Evolutionary conservation across 495 filamentous ascomycete genomes (phyloP).

Genomic region (Entonaema liquescens): DNA sequence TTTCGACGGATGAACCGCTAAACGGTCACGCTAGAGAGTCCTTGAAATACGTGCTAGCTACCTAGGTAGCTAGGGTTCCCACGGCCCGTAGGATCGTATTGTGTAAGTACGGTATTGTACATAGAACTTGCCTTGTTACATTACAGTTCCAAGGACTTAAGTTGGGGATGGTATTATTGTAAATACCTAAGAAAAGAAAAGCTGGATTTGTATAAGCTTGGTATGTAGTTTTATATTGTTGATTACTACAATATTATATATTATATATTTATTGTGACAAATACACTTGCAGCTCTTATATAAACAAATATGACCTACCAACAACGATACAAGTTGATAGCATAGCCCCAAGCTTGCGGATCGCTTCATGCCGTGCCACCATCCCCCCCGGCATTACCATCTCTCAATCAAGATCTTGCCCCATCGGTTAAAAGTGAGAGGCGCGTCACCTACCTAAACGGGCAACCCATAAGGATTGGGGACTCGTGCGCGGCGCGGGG

Average conservation of each 20-base stretch:
- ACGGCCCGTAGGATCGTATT: background rate
- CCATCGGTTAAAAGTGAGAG: constrained; percentile 34
- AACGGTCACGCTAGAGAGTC: constrained; percentile 10
- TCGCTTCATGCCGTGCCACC: constrained; percentile 35
- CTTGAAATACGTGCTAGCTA: constrained; percentile 31
- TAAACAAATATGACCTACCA: background rate
- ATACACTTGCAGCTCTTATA: background rate
- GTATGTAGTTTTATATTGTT: constrained; percentile 11
- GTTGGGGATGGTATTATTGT: constrained; percentile 2
- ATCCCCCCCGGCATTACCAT: constrained; percentile 21
- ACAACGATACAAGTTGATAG: background rate
- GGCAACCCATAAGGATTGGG: constrained; percentile 23
- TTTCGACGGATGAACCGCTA: background rate
- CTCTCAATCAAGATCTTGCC: constrained; percentile 26
- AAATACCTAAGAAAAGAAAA: background rate
- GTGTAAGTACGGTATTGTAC: no score
- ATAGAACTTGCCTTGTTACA: no score
- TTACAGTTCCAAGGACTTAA: no score
- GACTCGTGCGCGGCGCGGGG: constrained; percentile 26
- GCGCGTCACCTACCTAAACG: constrained; percentile 40
- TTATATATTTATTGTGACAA: background rate
- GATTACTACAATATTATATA: background rate
- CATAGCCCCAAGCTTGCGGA: constrained; percentile 8
- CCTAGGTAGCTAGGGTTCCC: constrained; percentile 27
- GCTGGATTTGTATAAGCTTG: background rate